Percentiles rank a stretch among this genome's conserved stretches.
These are phyloP conservation scores for Termitomyces heimii DNA, from an alignment of 768 basidiomycete species.

Conservation along the genomic window DNA sequence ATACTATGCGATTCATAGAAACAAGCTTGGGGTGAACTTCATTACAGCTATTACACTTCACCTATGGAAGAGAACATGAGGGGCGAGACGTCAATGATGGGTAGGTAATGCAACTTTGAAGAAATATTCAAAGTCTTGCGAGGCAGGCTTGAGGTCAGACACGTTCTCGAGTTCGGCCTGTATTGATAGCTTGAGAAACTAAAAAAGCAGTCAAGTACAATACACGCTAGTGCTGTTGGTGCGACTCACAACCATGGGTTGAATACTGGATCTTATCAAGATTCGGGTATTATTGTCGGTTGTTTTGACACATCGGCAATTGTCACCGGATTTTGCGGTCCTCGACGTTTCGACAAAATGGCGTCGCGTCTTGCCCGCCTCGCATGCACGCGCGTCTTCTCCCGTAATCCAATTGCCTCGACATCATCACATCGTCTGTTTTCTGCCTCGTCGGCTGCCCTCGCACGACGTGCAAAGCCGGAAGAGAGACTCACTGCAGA, in stretches of 20 bases:
- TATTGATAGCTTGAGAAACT: slow-evolving; percentile 63
- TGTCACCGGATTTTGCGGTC: background rate
- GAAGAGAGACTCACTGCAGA: slow-evolving; percentile 36
- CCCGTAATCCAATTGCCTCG: slow-evolving; percentile 1
- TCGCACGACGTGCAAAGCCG: slow-evolving; percentile 28
- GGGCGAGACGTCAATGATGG: background rate
- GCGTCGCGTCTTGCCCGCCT: slow-evolving; percentile 15
- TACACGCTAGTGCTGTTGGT: background rate
- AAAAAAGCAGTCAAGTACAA: background rate
- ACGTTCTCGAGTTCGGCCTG: slow-evolving; percentile 80
- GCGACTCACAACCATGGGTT: slow-evolving; percentile 48
- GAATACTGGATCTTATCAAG: slow-evolving; percentile 2
- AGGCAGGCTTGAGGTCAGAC: slow-evolving; percentile 59
- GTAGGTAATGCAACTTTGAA: slow-evolving; percentile 51
- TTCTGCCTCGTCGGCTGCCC: slow-evolving; percentile 19
- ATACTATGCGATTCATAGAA: slow-evolving; percentile 64
- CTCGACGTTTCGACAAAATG: slow-evolving; percentile 6
- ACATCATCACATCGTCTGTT: slow-evolving; percentile 15
- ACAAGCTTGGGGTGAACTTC: slow-evolving; percentile 72
- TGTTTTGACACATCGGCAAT: slow-evolving; percentile 3
- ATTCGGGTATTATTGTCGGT: background rate
- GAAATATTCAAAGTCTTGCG: slow-evolving; percentile 71
- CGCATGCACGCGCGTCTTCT: slow-evolving; percentile 1
- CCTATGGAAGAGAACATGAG: slow-evolving; percentile 28
- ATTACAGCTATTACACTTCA: slow-evolving; percentile 75